Percentiles rank a stretch among this genome's conserved stretches.
Conservation (phyloP, 305 asterid species). For the Fraxinus paxiana region DNA sequence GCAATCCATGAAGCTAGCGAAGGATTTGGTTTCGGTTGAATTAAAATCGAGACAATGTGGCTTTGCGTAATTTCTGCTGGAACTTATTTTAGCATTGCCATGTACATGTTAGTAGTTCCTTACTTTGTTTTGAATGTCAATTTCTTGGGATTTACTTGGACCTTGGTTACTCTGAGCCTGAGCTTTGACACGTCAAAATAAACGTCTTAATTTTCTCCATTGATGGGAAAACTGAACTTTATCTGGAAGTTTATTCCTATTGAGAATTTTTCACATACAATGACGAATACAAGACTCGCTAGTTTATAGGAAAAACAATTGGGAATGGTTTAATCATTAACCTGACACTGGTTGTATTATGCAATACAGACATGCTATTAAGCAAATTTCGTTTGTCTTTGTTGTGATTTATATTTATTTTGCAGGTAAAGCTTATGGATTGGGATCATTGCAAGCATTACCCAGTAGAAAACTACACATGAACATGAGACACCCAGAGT, state of each 20-base stretch:
- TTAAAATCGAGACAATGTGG: constrained; percentile 7
- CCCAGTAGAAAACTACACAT: neutral
- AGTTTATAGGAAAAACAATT: neutral
- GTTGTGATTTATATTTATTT: neutral
- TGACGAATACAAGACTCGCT: neutral
- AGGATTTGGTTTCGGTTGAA: constrained; percentile 96
- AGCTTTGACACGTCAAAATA: neutral
- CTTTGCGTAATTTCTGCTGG: constrained; percentile 26
- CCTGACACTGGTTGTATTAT: neutral
- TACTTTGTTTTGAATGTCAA: neutral
- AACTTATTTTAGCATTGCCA: constrained; percentile 31
- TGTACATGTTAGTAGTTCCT: constrained; percentile 39
- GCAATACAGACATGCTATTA: neutral
- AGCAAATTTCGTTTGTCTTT: neutral
- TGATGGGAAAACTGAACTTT: neutral
- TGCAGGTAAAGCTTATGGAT: neutral
- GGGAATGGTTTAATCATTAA: neutral
- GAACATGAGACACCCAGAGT: neutral
- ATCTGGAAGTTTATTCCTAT: neutral
- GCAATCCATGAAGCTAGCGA: constrained; percentile 99
- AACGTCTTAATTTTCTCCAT: neutral
- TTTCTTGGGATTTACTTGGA: neutral
- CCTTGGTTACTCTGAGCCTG: neutral
- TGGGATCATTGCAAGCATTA: neutral
- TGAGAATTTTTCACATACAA: neutral